Evolutionary conservation across 2,329 filamentous ascomycete genomes (phyloP), one percentile per base, ranked within the genome.

Genomic region (Chalaropsis thielavioides): DNA sequence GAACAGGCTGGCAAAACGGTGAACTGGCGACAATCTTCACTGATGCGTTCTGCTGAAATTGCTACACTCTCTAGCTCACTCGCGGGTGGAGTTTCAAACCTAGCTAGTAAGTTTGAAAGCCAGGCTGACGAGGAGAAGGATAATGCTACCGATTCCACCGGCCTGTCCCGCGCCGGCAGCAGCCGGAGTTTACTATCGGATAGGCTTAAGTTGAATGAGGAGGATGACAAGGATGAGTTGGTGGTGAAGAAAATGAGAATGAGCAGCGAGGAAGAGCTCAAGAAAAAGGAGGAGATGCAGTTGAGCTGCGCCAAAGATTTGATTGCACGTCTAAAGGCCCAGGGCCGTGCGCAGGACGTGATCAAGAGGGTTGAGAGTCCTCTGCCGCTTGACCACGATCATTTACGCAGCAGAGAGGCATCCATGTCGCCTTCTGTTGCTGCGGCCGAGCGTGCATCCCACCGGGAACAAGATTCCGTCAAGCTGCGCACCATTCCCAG

Each of bases 81-180:
- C 46, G 54, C 61, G 2, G 74, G 73, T 17, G 73, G 72, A 24
- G 73, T 74, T 19, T 70, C 74, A n/a, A 69, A 73, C 40, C 69
- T 76, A 56, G 71, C 73, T 38, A 71, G 75, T 64, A 74, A 72
- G 65, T 73, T 74, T 67, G 73, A 71, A 22, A 72, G 67, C 38
- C 64, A 64, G 44, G 17, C 56, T 8, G 24, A 27, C n/a, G 15
- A 17, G 24, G 46, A 62, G n/a, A 24, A 24, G 17, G 60, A 35
- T 17, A 49, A 62, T 13, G 22, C 40, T 3, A 31, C 6, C 17
- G 63, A 19, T 13, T 43, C 40, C 40, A 35, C 43, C 8, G 41
- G 35, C 10, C 35, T 64, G 17, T n/a, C 31, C 2, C 51, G 51
- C 24, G 60, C 46, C 49, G 40, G 19, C 11, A 67, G 63, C 24